Base-by-base conservation (phyloP, 1,139 yeast species). In the Saccharomyces hybrid region DNA sequence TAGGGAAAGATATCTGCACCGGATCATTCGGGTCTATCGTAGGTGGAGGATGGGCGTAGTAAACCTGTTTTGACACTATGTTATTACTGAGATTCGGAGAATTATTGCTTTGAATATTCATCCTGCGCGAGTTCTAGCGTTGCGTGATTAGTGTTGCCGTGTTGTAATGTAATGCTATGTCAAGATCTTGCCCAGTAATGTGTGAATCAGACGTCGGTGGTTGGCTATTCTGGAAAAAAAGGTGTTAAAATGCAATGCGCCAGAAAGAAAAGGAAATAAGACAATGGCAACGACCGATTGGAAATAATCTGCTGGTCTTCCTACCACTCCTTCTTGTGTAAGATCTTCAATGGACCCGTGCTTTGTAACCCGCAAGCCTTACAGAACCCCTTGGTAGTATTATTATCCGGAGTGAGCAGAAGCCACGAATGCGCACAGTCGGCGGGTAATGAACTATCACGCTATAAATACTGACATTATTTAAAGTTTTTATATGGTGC, bases 1-100 rank as follows among this genome's bases (percentile, higher is more conserved):
- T 65, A 5, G 73, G 72, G 50, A 69, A 70, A n/a, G 73, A 64
- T 25, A 72, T 72, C 49, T 63, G 59, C 44, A 69, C 65, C 46
- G 71, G 63, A 27, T 64, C 64, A 11, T 61, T 61, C 27, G 60
- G 63, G 8, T 50, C 25, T 31, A 38, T 59, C 55, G 27, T 41
- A 49, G 28, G 44, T 47, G 42, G 42, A 14, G 59, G 56, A 53
- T 65, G 69, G 20, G 69, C 69, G 48, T 55, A 54, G 54, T 63
- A 64, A 13, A 65, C 69, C 59, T 65, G 68, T 58, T 65, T 65
- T 50, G 60, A 63, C 44, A 65, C 69, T 57, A 64, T 55, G 41
- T 53, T 53, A 50, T 59, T 61, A 58, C 58, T 53, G 49, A 25
- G 50, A 30, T 48, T 51, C 54, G 28, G 25, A 38, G 44, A 13